A percentile compares a stretch with the other conserved stretches of the same genome.
Conservation (phyloP, 495 filamentous ascomycete genomes). For the Clavariopsis aquatica region DNA sequence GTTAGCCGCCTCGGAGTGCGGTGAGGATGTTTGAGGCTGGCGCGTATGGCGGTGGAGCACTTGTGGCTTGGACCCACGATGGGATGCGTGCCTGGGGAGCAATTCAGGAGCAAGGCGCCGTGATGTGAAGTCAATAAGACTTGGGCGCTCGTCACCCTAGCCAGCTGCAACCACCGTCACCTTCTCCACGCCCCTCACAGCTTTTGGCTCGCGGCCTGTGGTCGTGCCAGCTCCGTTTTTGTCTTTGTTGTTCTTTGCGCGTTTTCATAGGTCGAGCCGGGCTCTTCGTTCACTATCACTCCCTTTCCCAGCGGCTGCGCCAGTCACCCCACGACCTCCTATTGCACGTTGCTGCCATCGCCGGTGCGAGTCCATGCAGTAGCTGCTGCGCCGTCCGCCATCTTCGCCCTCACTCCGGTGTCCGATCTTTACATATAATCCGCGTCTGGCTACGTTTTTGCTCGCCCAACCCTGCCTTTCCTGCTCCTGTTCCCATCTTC, state of each 20-base stretch:
- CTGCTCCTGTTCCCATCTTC: too few relatives aligned
- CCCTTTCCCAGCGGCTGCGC: conserved; percentile 10
- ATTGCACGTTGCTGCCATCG: background rate
- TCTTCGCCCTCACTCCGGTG: conserved; percentile 1
- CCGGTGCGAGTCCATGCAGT: conserved; percentile 21
- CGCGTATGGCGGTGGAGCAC: conserved; percentile 27
- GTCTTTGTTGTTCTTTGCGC: conserved; percentile 5
- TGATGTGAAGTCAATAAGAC: too few relatives aligned
- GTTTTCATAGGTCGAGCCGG: conserved; percentile 21
- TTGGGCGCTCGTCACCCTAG: too few relatives aligned
- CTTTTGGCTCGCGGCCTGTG: conserved; percentile 21
- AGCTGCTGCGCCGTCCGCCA: conserved; percentile 13
- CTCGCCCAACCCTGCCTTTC: too few relatives aligned
- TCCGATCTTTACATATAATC: conserved; percentile 21
- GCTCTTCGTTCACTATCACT: conserved; percentile 24
- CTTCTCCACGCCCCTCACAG: background rate
- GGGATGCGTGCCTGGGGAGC: conserved; percentile 6
- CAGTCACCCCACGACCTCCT: conserved; percentile 6
- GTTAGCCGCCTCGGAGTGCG: conserved; percentile 31
- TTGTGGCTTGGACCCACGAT: conserved; percentile 22
- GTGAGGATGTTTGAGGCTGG: conserved; percentile 30
- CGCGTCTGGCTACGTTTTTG: conserved; percentile 34
- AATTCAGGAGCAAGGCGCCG: background rate
- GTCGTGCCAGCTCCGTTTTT: conserved; percentile 17
- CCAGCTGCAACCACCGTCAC: conserved; percentile 1